phyloP scores from a whole-genome alignment of 164 flowering plant genomes.

The Chloranthus sessilifolius region DNA sequence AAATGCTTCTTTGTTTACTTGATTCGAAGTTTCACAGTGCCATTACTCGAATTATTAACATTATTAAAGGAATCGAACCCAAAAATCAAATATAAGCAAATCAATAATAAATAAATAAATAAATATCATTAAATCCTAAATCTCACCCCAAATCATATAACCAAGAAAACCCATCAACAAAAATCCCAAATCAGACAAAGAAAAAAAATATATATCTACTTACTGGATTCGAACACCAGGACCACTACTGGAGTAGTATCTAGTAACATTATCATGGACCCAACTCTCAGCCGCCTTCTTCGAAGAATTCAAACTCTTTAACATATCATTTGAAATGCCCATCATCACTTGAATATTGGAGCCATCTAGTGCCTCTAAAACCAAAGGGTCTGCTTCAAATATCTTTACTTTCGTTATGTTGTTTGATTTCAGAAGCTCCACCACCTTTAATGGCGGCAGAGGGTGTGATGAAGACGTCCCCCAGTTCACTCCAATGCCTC shows the following conservation, averaged over 20 bases:
- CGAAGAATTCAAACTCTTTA: constrained; percentile 56
- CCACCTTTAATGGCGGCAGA: constrained; percentile 66
- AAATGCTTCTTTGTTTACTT: too few species aligned
- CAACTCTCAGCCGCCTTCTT: constrained; percentile 61
- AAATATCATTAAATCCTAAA: too few species aligned
- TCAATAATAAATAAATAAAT: too few species aligned
- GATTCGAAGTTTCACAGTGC: too few species aligned
- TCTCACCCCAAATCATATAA: too few species aligned
- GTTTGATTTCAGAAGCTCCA: constrained; percentile 70
- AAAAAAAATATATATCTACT: constrained; percentile 8
- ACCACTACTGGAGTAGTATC: constrained; percentile 39
- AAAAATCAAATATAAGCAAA: too few species aligned
- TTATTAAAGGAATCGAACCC: too few species aligned
- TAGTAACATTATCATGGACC: constrained; percentile 90
- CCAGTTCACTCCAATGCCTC: constrained; percentile 84
- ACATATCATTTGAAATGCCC: constrained; percentile 77
- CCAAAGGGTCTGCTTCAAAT: constrained; percentile 67
- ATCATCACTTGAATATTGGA: constrained; percentile 58
- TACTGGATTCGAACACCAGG: constrained; percentile 55
- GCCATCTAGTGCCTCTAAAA: constrained; percentile 61
- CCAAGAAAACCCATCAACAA: constrained; percentile 1
- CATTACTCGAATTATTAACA: too few species aligned
- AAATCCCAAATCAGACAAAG: background rate
- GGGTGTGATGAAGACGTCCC: constrained; percentile 79
- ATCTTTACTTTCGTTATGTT: constrained; percentile 62